These are phyloP conservation scores for Fusarium vanettenii DNA, from an alignment of 2,329 filamentous ascomycete genomes.

Conservation along the genomic window DNA sequence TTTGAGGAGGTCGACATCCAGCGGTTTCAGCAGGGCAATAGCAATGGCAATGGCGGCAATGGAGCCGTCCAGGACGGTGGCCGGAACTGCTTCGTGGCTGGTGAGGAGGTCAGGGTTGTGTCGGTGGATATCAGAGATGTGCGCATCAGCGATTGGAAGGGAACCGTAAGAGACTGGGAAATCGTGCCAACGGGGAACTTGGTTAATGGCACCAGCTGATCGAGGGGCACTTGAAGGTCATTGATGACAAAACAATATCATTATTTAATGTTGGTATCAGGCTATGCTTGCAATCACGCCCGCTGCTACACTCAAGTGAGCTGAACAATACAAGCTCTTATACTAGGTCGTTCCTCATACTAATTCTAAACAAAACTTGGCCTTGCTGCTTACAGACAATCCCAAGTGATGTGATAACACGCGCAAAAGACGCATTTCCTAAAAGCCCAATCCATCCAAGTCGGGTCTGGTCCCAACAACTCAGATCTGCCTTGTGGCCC, in stretches of 20 bases:
- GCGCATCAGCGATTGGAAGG: slow-evolving; percentile 94
- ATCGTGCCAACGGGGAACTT: slow-evolving; percentile 52
- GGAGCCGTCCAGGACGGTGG: slow-evolving; percentile 63
- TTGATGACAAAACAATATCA: slow-evolving; percentile 1
- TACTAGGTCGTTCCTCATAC: background rate
- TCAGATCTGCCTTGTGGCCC: background rate
- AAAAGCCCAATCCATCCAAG: background rate
- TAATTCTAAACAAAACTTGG: background rate
- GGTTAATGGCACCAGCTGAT: slow-evolving; percentile 56
- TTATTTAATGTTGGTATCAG: slow-evolving; percentile 4
- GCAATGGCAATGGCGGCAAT: slow-evolving; percentile 43
- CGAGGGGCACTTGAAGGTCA: background rate
- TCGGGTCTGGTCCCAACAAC: background rate
- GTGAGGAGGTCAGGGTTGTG: slow-evolving; percentile 87
- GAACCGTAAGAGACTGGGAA: slow-evolving; percentile 85
- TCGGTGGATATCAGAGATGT: slow-evolving; percentile 87
- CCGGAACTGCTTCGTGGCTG: slow-evolving; percentile 77
- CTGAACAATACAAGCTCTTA: background rate
- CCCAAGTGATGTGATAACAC: background rate
- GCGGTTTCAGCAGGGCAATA: slow-evolving; percentile 46
- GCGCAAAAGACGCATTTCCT: background rate
- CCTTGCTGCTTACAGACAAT: background rate
- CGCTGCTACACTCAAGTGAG: background rate
- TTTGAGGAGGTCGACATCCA: slow-evolving; percentile 69
- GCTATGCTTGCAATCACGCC: background rate